A percentile compares a stretch with the other conserved stretches of the same genome.
These are phyloP conservation scores for Paratinospora sagittata DNA, from an alignment of 164 flowering plant species.

Conservation along the genomic window DNA sequence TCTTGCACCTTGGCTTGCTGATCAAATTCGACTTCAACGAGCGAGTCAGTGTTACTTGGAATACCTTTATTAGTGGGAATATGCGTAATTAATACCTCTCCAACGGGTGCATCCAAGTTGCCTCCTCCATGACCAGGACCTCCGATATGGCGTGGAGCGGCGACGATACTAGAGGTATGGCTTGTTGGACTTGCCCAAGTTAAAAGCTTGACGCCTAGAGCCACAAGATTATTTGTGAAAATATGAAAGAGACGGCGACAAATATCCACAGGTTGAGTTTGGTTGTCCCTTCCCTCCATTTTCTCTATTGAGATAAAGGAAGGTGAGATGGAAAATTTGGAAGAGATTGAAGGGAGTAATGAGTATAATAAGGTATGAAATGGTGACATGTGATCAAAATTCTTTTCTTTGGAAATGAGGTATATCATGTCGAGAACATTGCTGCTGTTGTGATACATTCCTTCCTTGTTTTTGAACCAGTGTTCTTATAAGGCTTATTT, in stretches of 20 bases:
- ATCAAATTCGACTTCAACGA: conserved; percentile 1
- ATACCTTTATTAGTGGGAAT: not conserved
- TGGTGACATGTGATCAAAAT: not conserved
- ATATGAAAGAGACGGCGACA: conserved; percentile 34
- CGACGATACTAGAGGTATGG: no score
- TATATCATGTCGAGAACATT: not conserved
- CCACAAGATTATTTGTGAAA: conserved; percentile 16
- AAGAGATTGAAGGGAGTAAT: not conserved
- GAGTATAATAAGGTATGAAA: not conserved
- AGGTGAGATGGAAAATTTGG: not conserved
- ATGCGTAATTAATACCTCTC: not conserved
- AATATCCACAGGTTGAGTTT: conserved; percentile 22
- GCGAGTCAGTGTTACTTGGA: not conserved
- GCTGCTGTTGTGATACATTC: not conserved
- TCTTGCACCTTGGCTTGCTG: not conserved
- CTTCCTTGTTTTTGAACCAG: not conserved
- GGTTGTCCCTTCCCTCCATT: conserved; percentile 21
- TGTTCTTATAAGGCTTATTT: not conserved
- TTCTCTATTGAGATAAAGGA: not conserved
- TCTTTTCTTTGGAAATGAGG: conserved; percentile 3
- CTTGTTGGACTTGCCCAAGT: conserved; percentile 3
- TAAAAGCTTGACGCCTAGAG: conserved; percentile 20
- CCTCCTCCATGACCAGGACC: no score
- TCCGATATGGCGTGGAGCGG: no score
- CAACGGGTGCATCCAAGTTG: no score